Evolutionary conservation across 768 basidiomycete species (phyloP).

Genomic region (Lactarius sp.): DNA sequence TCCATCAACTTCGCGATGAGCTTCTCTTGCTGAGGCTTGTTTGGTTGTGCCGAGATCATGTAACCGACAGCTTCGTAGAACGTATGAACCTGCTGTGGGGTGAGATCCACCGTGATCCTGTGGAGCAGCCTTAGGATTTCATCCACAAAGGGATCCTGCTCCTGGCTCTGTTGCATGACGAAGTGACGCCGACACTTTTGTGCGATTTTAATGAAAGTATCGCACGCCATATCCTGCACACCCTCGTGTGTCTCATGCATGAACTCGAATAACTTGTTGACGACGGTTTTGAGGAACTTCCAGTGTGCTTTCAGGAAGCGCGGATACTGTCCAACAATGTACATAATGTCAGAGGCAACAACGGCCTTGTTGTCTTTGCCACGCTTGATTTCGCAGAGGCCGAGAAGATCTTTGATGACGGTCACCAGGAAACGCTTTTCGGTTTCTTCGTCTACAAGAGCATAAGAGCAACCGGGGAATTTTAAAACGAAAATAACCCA

Average conservation of each 20-base stretch:
- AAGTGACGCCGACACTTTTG: slow-evolving; percentile 98
- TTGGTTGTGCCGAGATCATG: slow-evolving; percentile 99
- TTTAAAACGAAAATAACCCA: slow-evolving; percentile 38
- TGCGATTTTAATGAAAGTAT: slow-evolving; percentile 99
- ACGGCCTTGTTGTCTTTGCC: slow-evolving; percentile 99
- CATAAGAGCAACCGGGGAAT: background rate
- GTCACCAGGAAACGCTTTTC: slow-evolving; percentile 99
- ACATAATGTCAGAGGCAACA: slow-evolving; percentile 94
- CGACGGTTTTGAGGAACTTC: slow-evolving; percentile 99
- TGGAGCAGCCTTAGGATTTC: slow-evolving; percentile 91
- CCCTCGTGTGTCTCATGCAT: slow-evolving; percentile 99
- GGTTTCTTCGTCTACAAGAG: slow-evolving; percentile 81
- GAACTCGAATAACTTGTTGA: slow-evolving; percentile 99
- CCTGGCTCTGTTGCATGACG: slow-evolving; percentile 96
- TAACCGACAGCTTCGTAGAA: slow-evolving; percentile 99
- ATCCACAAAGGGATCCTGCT: slow-evolving; percentile 96
- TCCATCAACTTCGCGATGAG: slow-evolving; percentile 96
- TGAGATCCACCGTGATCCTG: slow-evolving; percentile 90
- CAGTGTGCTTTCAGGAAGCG: slow-evolving; percentile 99
- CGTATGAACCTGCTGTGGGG: slow-evolving; percentile 95
- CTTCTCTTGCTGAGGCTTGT: slow-evolving; percentile 94
- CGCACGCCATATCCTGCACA: slow-evolving; percentile 99
- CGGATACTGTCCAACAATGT: slow-evolving; percentile 99
- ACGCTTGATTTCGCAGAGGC: slow-evolving; percentile 94
- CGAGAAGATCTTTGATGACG: slow-evolving; percentile 98